Evolutionary conservation across 2,329 filamentous ascomycete species (phyloP), one percentile per base, ranked within the genome.

Genomic region (Neopestalotiopsis clavispora): DNA sequence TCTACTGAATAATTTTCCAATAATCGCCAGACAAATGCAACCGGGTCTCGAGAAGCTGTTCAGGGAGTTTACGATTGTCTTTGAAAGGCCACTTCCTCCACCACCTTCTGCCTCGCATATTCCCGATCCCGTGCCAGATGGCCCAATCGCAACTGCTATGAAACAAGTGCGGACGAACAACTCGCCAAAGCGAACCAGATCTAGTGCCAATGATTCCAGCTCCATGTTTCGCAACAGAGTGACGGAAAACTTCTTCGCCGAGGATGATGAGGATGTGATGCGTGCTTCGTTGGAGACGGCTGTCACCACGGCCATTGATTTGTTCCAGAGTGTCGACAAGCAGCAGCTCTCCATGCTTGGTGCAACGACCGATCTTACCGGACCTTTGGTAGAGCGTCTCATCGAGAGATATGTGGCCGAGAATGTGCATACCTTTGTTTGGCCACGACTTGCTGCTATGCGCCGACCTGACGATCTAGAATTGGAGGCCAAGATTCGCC

Each of bases 1-100:
- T 72, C 86, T 99, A 14, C 86, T 99, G 57, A 93, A 93, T 73
- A 90, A 94, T 74, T 99, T 98, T 73, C 96, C 96, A 1, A 93
- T 97, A 89, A 98, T 99, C 74, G 94, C 95, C 30, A 89, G 94
- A 69, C 96, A 99, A 80, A 97, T 99, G 94, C 94, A 98, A 74
- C 89, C 92, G 1, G 96, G 96, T 0, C 82, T 99, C 42, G 95
- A 99, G 76, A 91, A 91, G 75, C 83, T 98, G 32, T 97, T 98
- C 77, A 90, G 92, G 70, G 95, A 98, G 74, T 98, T 99, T 78
- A 91, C 90, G 5, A 89, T 89, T 59, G 92, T 95, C 67, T 91
- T 98, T 73, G 93, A 97, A 72, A 94, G 93, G 75, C 94, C 94
- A 5, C 80, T 97, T 5, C 94, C 94, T 2, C 91, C 92, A 17